Percentiles rank a stretch among this genome's conserved stretches.
Conservation (phyloP, 345 rosid species). For the Eucalyptus albens region DNA sequence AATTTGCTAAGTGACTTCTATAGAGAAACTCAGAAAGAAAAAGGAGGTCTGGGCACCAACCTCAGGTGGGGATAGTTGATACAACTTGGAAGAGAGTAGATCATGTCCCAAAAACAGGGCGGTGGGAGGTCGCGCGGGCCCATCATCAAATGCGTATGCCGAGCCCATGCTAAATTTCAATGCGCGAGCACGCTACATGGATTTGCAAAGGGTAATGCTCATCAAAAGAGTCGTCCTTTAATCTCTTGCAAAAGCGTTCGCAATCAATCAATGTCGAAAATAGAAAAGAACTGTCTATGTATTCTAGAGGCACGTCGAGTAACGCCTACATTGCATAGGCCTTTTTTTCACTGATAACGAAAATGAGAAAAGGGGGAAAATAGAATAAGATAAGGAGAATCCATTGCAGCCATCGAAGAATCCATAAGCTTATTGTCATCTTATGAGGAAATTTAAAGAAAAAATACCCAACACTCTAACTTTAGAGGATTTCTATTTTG, state of each 20-base stretch:
- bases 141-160: neutral
- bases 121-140: constrained; percentile 6
- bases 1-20: neutral
- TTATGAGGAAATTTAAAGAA: too few relatives aligned
- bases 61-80: neutral
- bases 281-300: neutral
- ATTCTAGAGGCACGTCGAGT: neutral
- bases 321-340: too few relatives aligned
- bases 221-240: neutral
- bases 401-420: too few relatives aligned
- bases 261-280: neutral
- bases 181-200: neutral
- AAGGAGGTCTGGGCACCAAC: neutral
- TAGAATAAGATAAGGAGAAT: too few relatives aligned
- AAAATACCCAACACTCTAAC: too few relatives aligned
- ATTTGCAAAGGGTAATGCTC: neutral
- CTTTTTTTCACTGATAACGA: too few relatives aligned
- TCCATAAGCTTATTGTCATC: too few relatives aligned
- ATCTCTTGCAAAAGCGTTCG: neutral
- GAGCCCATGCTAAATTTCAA: constrained; percentile 2
- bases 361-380: too few relatives aligned
- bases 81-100: constrained; percentile 2
- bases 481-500: too few relatives aligned
- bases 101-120: neutral
- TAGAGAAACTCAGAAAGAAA: too few relatives aligned